Conservation (phyloP, 1,284 basidiomycete genomes). For the Ganoderma lingzhi region DNA sequence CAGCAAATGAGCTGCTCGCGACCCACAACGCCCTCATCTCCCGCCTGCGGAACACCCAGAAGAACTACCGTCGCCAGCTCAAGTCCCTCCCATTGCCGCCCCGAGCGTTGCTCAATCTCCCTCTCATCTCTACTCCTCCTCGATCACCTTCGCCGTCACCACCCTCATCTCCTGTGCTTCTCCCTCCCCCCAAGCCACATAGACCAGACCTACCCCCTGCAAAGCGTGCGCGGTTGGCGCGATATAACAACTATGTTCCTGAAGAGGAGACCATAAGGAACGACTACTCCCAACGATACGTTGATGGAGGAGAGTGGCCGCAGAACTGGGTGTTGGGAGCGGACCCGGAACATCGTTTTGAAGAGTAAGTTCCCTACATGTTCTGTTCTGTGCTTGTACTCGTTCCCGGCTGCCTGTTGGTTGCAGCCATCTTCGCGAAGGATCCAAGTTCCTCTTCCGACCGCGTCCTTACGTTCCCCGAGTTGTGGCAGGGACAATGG, state of each 20-base stretch:
- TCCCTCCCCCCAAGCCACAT: conserved; percentile 45
- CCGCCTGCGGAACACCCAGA: conserved; percentile 52
- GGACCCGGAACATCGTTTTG: conserved; percentile 86
- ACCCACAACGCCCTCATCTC: conserved; percentile 54
- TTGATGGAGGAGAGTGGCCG: conserved; percentile 89
- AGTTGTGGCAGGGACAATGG: no score
- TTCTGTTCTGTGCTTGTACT: neutral
- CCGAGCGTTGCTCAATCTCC: conserved; percentile 51
- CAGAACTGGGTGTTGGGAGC: conserved; percentile 92
- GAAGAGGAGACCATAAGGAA: conserved; percentile 96
- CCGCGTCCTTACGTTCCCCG: no score
- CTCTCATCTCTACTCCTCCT: conserved; percentile 55
- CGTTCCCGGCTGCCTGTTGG: no score
- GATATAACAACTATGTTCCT: conserved; percentile 82
- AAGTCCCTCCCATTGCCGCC: conserved; percentile 49
- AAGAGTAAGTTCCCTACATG: conserved; percentile 76
- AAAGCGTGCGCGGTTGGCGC: conserved; percentile 71
- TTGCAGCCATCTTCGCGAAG: neutral
- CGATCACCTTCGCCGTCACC: conserved; percentile 53
- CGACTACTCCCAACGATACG: conserved; percentile 92
- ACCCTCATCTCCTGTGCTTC: conserved; percentile 54
- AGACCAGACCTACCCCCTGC: conserved; percentile 70
- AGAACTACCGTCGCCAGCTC: conserved; percentile 49
- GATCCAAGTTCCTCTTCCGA: no score
- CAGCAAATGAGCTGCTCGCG: conserved; percentile 59